Conservation (phyloP, 805 yeast species). For the Nakazawaea sp. region DNA sequence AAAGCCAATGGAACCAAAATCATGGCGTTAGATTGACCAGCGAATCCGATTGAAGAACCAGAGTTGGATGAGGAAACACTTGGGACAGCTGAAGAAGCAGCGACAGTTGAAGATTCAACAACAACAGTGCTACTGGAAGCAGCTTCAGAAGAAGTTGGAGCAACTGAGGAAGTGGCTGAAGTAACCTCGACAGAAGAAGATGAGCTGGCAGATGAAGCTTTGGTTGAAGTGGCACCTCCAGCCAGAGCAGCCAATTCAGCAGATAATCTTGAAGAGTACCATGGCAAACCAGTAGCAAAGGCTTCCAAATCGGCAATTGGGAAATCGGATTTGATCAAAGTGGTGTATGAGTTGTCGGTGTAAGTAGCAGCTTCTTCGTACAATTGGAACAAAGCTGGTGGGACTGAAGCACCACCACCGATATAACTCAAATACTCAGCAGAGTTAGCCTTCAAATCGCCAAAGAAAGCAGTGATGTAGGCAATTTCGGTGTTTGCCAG, state of each 20-base stretch:
- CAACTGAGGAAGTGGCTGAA: slow-evolving; percentile 10
- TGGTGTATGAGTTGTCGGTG: slow-evolving; percentile 38
- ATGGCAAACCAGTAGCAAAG: slow-evolving; percentile 26
- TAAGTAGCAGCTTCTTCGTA: slow-evolving; percentile 29
- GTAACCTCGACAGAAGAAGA: slow-evolving; percentile 6
- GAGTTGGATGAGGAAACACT: neutral
- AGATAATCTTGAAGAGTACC: slow-evolving; percentile 25
- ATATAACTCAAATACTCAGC: slow-evolving; percentile 26
- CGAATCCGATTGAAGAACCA: neutral
- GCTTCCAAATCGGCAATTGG: slow-evolving; percentile 10
- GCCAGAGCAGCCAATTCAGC: slow-evolving; percentile 14
- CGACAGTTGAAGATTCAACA: slow-evolving; percentile 1
- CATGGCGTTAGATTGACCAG: slow-evolving; percentile 1
- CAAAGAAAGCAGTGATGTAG: slow-evolving; percentile 26
- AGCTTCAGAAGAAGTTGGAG: slow-evolving; percentile 10
- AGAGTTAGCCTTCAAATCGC: slow-evolving; percentile 26
- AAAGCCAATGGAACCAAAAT: slow-evolving; percentile 6
- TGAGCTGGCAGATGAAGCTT: slow-evolving; percentile 2
- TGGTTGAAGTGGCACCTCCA: slow-evolving; percentile 11
- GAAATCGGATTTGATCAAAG: slow-evolving; percentile 24
- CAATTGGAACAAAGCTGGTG: slow-evolving; percentile 23
- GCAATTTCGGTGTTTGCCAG: slow-evolving; percentile 1
- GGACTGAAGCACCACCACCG: slow-evolving; percentile 21
- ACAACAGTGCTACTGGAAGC: slow-evolving; percentile 9
- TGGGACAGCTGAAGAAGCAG: slow-evolving; percentile 3